Evolutionary conservation across 768 basidiomycete species (phyloP).

Genomic region (Scleroderma citrinum): DNA sequence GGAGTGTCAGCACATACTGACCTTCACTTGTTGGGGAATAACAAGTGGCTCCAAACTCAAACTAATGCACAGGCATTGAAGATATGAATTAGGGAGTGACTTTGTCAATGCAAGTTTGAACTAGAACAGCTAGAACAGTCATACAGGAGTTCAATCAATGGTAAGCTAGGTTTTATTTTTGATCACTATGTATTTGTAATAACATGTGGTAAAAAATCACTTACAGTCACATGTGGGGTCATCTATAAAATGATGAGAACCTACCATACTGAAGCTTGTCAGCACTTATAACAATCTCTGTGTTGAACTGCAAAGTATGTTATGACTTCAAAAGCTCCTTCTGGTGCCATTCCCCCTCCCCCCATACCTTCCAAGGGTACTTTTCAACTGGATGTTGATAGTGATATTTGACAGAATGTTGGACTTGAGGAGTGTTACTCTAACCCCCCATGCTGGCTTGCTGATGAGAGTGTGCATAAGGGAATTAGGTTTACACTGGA

Average conservation of each 20-base stretch:
- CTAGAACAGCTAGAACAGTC: constrained; percentile 9
- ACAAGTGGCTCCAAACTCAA: constrained; percentile 6
- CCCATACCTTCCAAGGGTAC: constrained; percentile 17
- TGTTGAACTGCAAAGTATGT: constrained; percentile 13
- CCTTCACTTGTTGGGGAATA: constrained; percentile 2
- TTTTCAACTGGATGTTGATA: constrained; percentile 28
- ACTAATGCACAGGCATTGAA: constrained; percentile 21
- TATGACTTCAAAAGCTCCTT: constrained; percentile 17
- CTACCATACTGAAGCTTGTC: constrained; percentile 19
- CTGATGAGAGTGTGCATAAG: no score
- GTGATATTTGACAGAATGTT: constrained; percentile 30
- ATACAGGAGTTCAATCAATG: constrained; percentile 11
- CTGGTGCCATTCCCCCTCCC: constrained; percentile 17
- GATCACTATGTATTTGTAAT: not conserved
- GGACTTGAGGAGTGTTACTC: constrained; percentile 13
- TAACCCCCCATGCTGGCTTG: no score
- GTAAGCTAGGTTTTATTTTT: constrained; percentile 7
- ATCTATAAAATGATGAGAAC: constrained; percentile 23
- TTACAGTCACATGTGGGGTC: constrained; percentile 21
- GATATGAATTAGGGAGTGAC: constrained; percentile 7
- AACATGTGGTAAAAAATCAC: constrained; percentile 15
- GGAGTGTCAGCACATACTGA: constrained; percentile 2
- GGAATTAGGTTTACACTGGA: no score
- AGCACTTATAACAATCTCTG: constrained; percentile 26
- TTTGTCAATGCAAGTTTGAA: constrained; percentile 15